Conservation (phyloP, 2,329 filamentous ascomycete species). For the Dothiorella sarmentorum region DNA sequence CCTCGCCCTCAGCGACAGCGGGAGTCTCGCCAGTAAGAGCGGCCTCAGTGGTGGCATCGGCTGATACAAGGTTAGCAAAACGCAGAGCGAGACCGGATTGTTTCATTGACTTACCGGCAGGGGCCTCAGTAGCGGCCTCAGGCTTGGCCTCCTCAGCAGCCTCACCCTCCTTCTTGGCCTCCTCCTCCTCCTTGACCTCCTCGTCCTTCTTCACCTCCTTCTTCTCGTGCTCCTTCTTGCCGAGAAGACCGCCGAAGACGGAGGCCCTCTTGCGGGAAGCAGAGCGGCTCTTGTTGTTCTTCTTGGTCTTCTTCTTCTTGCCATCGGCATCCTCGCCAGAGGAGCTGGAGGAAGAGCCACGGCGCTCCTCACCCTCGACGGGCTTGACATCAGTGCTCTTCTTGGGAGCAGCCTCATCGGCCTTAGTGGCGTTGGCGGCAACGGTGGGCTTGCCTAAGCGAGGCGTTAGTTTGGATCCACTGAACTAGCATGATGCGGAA, state of each 20-base stretch:
- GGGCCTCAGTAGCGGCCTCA: slow-evolving; percentile 28
- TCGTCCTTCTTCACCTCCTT: slow-evolving; percentile 34
- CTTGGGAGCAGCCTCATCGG: slow-evolving; percentile 40
- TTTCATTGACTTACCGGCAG: slow-evolving; percentile 28
- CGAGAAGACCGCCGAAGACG: slow-evolving; percentile 56
- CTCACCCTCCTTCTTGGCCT: slow-evolving; percentile 39
- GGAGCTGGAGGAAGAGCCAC: slow-evolving; percentile 37
- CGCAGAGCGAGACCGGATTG: no score
- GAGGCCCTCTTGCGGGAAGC: slow-evolving; percentile 57
- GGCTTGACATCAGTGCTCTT: slow-evolving; percentile 48
- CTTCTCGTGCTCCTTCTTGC: slow-evolving; percentile 57
- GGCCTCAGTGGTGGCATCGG: slow-evolving; percentile 27
- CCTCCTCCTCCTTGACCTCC: slow-evolving; percentile 45
- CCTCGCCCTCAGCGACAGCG: slow-evolving; percentile 24
- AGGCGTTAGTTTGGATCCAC: slow-evolving; percentile 33
- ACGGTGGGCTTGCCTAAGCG: slow-evolving; percentile 39
- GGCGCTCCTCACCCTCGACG: slow-evolving; percentile 27
- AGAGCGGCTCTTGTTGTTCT: slow-evolving; percentile 58
- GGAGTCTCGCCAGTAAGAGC: slow-evolving; percentile 40
- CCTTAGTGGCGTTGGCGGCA: slow-evolving; percentile 39
- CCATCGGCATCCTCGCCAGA: slow-evolving; percentile 48
- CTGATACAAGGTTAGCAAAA: not conserved
- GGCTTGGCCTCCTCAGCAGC: slow-evolving; percentile 37
- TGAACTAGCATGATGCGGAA: slow-evolving; percentile 23
- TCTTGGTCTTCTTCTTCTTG: slow-evolving; percentile 40